Evolutionary conservation across 306 rosid species (phyloP).

Genomic region (Cucumis sativus): Cucumber_9930_V3 NC_026658.2:22910001-22910500

Average conservation of each 20-base stretch:
- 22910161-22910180: neutral
- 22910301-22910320: too few relatives aligned
- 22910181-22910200: neutral
- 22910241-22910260: neutral
- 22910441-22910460: neutral
- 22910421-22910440: neutral
- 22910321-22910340: neutral
- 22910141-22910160: too few relatives aligned
- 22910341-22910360: neutral
- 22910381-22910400: neutral
- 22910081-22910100: too few relatives aligned
- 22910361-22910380: neutral
- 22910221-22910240: neutral
- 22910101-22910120: neutral
- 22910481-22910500: too few relatives aligned
- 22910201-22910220: neutral
- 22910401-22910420: neutral
- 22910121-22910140: neutral
- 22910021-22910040: too few relatives aligned
- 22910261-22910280: neutral
- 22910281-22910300: too few relatives aligned
- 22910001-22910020: conserved; percentile 43
- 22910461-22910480: neutral
- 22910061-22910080: too few relatives aligned
- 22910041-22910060: too few relatives aligned